These are phyloP conservation scores for Scheffersomyces illinoinensis DNA, from an alignment of 1,139 yeast genomes.

Conservation along the genomic window DNA sequence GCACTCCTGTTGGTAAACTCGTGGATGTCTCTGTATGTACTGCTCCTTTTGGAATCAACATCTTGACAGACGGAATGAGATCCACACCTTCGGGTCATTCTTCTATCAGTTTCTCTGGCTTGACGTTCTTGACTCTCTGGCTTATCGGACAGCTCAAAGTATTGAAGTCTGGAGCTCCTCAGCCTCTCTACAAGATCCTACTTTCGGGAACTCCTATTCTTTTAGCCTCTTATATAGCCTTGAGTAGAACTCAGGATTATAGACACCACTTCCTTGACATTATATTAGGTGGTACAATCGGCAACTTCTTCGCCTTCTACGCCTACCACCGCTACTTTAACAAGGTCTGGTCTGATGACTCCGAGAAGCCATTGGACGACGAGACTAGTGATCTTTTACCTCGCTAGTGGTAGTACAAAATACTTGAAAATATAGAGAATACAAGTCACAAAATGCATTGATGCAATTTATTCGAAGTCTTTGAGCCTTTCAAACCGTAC, in stretches of 20 bases:
- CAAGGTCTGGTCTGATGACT: constrained; percentile 9
- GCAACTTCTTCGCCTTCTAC: constrained; percentile 47
- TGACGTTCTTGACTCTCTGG: constrained; percentile 54
- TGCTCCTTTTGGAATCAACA: constrained; percentile 34
- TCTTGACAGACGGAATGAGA: constrained; percentile 44
- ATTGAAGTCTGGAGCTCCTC: constrained; percentile 6
- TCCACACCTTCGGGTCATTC: constrained; percentile 52
- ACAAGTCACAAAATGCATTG: background rate
- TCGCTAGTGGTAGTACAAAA: background rate
- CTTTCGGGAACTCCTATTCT: constrained; percentile 13
- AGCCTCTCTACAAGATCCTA: constrained; percentile 11
- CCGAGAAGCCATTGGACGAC: constrained; percentile 12
- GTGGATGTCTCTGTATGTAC: constrained; percentile 42
- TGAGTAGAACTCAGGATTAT: constrained; percentile 70
- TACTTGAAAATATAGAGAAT: background rate
- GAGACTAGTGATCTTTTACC: constrained; percentile 3
- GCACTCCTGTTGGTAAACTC: constrained; percentile 37
- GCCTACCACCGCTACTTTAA: constrained; percentile 54
- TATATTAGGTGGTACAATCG: constrained; percentile 55
- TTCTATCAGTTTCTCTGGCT: constrained; percentile 42
- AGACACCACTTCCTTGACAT: constrained; percentile 77
- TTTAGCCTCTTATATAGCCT: constrained; percentile 39
- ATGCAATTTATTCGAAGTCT: background rate
- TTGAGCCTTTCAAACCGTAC: background rate
- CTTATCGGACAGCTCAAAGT: constrained; percentile 54